phyloP scores from a whole-genome alignment of 768 basidiomycete genomes.

The Tricholoma matsutake region DNA sequence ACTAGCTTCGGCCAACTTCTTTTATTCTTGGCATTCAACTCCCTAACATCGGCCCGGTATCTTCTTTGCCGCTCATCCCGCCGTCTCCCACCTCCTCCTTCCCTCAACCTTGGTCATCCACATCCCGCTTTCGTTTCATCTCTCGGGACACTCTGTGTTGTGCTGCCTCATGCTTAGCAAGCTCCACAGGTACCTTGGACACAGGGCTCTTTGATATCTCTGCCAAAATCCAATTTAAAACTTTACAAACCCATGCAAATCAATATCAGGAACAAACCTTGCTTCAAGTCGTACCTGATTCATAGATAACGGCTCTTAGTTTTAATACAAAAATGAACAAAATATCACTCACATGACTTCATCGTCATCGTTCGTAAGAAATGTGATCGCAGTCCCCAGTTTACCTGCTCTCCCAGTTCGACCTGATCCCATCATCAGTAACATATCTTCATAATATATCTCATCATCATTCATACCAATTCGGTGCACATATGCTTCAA shows the following conservation, averaged over 20 bases:
- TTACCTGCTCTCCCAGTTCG: conserved; percentile 99
- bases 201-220: conserved; percentile 95
- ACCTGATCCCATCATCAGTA: conserved; percentile 40
- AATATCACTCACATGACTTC: conserved; percentile 82
- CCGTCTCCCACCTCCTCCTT: neutral
- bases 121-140: conserved; percentile 93
- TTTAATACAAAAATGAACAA: conserved; percentile 7
- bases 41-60: no score
- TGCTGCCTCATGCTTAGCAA: conserved; percentile 89
- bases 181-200: conserved; percentile 82
- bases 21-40: no score
- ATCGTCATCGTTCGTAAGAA: conserved; percentile 93
- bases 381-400: conserved; percentile 89
- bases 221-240: conserved; percentile 25
- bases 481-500: conserved; percentile 97
- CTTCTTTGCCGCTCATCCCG: no score
- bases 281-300: conserved; percentile 89
- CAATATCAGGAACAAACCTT: conserved; percentile 52
- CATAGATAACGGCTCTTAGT: conserved; percentile 11
- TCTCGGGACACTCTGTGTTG: conserved; percentile 89
- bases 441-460: neutral
- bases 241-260: conserved; percentile 6
- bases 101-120: conserved; percentile 61
- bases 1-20: no score
- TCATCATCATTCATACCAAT: conserved; percentile 63